These are phyloP conservation scores for Fusarium torulosum DNA, from an alignment of 2,329 filamentous ascomycete genomes.

Conservation along the genomic window DNA sequence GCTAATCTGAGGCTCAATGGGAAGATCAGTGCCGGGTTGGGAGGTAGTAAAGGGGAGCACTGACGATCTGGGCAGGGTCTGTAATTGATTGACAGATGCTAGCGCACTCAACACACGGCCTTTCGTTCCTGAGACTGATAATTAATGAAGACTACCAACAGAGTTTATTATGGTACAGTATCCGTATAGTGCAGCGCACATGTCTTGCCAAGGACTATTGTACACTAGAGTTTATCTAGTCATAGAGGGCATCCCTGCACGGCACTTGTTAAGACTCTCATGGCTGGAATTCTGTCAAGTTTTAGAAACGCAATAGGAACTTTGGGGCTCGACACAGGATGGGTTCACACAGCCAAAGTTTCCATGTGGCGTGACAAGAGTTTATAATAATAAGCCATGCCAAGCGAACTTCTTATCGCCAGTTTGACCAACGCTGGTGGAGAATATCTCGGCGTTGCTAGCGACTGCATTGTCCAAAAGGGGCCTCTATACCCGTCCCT, in stretches of 20 bases:
- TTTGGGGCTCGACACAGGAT: neutral
- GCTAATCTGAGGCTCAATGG: conserved; percentile 4
- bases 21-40: conserved; percentile 22
- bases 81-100: neutral
- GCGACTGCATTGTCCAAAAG: conserved; percentile 3
- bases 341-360: neutral
- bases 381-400: neutral
- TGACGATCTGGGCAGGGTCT: neutral
- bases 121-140: neutral
- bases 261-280: too few species aligned
- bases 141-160: neutral
- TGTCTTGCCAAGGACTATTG: neutral
- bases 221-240: conserved; percentile 1
- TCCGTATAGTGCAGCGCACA: too few species aligned
- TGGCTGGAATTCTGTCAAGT: neutral
- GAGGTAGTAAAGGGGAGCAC: conserved; percentile 1
- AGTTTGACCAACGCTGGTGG: conserved; percentile 2
- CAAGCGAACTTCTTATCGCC: neutral
- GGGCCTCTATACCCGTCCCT: too few species aligned
- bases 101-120: neutral
- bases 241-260: too few species aligned
- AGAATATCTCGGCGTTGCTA: conserved; percentile 16
- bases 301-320: neutral
- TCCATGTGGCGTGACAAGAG: conserved; percentile 11
- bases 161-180: too few species aligned